A percentile compares a stretch with the other conserved stretches of the same genome.
Conservation (phyloP, 768 basidiomycete genomes). For the Psilocybe azurescens region DNA sequence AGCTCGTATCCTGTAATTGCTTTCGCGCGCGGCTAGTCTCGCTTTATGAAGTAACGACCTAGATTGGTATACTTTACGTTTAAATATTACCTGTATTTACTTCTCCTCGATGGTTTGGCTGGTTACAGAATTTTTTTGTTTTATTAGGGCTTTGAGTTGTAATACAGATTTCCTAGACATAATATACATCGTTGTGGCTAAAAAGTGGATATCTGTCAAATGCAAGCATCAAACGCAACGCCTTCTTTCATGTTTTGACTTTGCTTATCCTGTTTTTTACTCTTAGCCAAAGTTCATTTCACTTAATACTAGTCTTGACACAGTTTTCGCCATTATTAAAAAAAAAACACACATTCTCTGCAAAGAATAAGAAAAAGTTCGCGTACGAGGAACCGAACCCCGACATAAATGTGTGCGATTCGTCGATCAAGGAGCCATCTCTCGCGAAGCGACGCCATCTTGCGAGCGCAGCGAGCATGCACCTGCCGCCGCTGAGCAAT, state of each 20-base stretch:
- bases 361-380: conserved; percentile 53
- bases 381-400: conserved; percentile 63
- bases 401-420: conserved; percentile 31
- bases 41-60: conserved; percentile 10
- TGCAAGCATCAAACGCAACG: no score
- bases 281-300: no score
- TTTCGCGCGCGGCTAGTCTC: background rate
- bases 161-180: conserved; percentile 4
- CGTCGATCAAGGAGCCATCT: no score
- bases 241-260: background rate
- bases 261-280: no score
- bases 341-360: conserved; percentile 30
- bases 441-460: no score
- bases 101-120: conserved; percentile 8
- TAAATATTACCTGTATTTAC: conserved; percentile 14
- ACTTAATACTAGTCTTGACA: no score
- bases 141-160: conserved; percentile 7
- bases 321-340: background rate
- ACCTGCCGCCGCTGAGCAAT: no score
- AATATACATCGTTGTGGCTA: background rate
- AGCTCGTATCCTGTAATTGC: background rate
- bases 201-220: no score
- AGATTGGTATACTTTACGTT: conserved; percentile 6
- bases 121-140: conserved; percentile 12
- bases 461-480: no score